Percentiles rank a stretch among this genome's conserved stretches.
Evolutionary conservation across 148 eudicot genomes (phyloP).

Genomic region (Polygonum maritimum): DNA sequence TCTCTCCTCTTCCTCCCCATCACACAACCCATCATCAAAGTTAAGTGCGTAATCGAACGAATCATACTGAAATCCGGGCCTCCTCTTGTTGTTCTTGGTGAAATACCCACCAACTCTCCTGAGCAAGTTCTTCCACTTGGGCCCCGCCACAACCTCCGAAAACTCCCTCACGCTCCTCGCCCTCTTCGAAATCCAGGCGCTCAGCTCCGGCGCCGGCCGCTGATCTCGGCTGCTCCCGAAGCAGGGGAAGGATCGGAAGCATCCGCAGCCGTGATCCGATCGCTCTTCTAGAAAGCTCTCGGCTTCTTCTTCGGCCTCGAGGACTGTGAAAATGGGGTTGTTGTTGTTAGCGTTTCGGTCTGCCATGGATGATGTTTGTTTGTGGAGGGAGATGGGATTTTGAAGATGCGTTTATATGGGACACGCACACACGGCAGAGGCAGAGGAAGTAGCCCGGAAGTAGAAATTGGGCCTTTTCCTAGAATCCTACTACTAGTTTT

Average conservation of each 20-base stretch:
- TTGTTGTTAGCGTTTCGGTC: background rate
- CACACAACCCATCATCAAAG: conserved; percentile 38
- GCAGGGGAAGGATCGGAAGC: conserved; percentile 3
- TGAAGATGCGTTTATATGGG: background rate
- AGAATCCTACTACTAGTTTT: background rate
- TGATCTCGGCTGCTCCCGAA: conserved; percentile 2
- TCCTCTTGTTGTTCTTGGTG: conserved; percentile 26
- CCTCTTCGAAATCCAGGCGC: conserved; percentile 32
- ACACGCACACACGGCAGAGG: background rate
- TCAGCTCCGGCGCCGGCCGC: background rate
- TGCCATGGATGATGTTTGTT: background rate
- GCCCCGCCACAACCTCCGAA: conserved; percentile 66
- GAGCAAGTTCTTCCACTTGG: conserved; percentile 84
- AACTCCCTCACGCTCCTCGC: conserved; percentile 33
- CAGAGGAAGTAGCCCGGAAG: background rate
- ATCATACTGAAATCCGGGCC: conserved; percentile 35
- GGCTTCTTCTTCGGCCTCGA: background rate
- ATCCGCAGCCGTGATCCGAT: background rate
- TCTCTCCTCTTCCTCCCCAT: conserved; percentile 24
- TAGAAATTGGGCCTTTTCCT: background rate
- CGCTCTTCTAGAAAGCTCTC: background rate
- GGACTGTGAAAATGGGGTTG: background rate
- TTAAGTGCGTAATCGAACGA: conserved; percentile 62
- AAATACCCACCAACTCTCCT: conserved; percentile 45
- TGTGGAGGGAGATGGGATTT: background rate